Evolutionary conservation across 2,329 filamentous ascomycete species (phyloP).

Genomic region (Colletotrichum sp.): DNA sequence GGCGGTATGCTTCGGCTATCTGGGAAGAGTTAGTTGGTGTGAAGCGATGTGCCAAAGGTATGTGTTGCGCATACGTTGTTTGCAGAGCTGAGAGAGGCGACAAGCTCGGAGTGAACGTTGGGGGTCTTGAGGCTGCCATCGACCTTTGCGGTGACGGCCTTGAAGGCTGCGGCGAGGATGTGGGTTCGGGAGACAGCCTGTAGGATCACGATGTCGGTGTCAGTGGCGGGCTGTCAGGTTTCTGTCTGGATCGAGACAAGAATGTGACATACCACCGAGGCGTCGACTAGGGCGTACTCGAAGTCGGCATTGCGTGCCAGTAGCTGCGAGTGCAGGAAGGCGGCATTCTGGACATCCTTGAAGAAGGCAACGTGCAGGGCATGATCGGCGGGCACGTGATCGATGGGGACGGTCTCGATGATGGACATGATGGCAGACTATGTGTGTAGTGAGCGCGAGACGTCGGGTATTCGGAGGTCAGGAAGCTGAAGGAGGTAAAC

Average conservation of each 20-base stretch:
- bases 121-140: slow-evolving; percentile 73
- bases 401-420: slow-evolving; percentile 72
- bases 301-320: slow-evolving; percentile 84
- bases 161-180: slow-evolving; percentile 76
- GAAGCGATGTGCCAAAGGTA: rapidly evolving
- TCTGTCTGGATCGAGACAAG: neutral
- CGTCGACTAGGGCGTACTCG: slow-evolving; percentile 94
- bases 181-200: slow-evolving; percentile 77
- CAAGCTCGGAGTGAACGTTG: slow-evolving; percentile 89
- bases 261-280: slow-evolving; percentile 65
- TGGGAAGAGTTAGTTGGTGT: slow-evolving; percentile 35
- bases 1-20: slow-evolving; percentile 92
- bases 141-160: slow-evolving; percentile 72
- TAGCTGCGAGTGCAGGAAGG: slow-evolving; percentile 81
- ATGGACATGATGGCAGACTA: slow-evolving; percentile 15
- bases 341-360: slow-evolving; percentile 75
- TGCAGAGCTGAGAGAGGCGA: slow-evolving; percentile 79
- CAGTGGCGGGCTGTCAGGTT: neutral
- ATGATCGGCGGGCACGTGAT: slow-evolving; percentile 74
- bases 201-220: neutral
- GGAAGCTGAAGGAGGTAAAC: neutral
- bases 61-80: slow-evolving; percentile 69
- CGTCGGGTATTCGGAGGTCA: neutral
- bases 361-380: slow-evolving; percentile 79
- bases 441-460: neutral